These are phyloP conservation scores for Blastobotrys buckinghamii DNA, from an alignment of 1,139 yeast species.

Conservation along the genomic window DNA sequence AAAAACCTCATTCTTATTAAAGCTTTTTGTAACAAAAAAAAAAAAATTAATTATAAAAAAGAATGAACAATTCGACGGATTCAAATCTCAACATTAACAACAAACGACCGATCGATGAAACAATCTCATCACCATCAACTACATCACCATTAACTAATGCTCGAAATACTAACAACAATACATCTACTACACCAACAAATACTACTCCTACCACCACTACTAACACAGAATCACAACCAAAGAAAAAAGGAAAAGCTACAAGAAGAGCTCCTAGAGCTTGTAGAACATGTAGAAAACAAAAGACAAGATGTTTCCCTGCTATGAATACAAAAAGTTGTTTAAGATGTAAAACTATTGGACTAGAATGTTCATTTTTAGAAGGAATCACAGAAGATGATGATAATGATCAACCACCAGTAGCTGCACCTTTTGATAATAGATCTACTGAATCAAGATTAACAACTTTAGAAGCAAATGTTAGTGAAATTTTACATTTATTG, in stretches of 20 bases:
- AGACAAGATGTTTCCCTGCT: conserved; percentile 56
- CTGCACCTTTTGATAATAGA: conserved; percentile 22
- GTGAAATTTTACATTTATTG: conserved; percentile 24
- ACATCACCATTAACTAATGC: too few species aligned
- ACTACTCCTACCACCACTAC: neutral
- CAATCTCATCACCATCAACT: too few species aligned
- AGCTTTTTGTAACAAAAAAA: too few species aligned
- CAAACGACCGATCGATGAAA: too few species aligned
- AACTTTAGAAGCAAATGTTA: conserved; percentile 21
- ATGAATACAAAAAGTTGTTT: conserved; percentile 45
- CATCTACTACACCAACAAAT: neutral
- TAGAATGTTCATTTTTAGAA: conserved; percentile 45
- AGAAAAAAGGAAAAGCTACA: conserved; percentile 9
- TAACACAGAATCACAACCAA: neutral
- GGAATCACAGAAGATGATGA: conserved; percentile 15
- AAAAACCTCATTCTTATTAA: too few species aligned
- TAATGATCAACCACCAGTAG: conserved; percentile 11
- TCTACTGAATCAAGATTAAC: conserved; percentile 20
- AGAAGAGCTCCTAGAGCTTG: conserved; percentile 54
- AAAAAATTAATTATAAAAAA: too few species aligned
- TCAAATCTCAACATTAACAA: too few species aligned
- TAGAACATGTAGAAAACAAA: conserved; percentile 52
- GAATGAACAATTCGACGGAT: too few species aligned
- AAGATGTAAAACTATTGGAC: conserved; percentile 48
- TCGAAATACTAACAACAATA: neutral